phyloP scores from a whole-genome alignment of 106 monocot species.

The Iris macrosiphon region DNA sequence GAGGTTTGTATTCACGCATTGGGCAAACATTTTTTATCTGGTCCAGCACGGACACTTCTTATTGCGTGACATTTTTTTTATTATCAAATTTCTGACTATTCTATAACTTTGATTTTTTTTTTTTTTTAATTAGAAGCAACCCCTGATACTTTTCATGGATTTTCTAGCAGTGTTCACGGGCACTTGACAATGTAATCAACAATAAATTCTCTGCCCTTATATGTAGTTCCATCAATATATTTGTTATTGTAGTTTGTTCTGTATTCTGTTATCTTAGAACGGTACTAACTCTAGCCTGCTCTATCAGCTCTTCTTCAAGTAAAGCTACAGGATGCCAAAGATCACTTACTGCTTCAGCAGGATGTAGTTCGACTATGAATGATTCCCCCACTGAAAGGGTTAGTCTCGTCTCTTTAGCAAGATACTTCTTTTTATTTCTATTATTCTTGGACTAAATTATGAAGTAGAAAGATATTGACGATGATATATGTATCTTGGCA shows the following conservation, averaged over 20 bases:
- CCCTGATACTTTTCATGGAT: background rate
- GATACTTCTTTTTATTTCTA: background rate
- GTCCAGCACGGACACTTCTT: background rate
- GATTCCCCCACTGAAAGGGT: conserved; percentile 22
- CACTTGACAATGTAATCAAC: conserved; percentile 9
- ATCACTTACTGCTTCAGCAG: background rate
- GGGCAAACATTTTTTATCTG: background rate
- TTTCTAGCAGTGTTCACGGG: conserved; percentile 3
- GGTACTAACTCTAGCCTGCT: background rate
- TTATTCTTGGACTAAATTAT: too few relatives aligned
- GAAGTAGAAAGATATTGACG: too few relatives aligned
- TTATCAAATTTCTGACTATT: background rate
- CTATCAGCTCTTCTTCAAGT: conserved; percentile 21
- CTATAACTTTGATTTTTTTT: background rate
- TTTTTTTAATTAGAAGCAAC: conserved; percentile 10
- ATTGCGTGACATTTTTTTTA: background rate
- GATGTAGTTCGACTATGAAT: conserved; percentile 3
- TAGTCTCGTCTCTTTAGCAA: too few relatives aligned
- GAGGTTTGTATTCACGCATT: conserved; percentile 10
- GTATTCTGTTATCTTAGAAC: background rate
- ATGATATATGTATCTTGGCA: background rate
- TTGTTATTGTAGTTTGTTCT: background rate
- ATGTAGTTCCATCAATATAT: too few relatives aligned
- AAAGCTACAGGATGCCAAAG: conserved; percentile 2
- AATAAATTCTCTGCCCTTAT: background rate